Percentiles rank a stretch among this genome's conserved stretches.
Conservation (phyloP, 2,329 filamentous ascomycete species). For the Neoscytalidium dimidiatum region DNA sequence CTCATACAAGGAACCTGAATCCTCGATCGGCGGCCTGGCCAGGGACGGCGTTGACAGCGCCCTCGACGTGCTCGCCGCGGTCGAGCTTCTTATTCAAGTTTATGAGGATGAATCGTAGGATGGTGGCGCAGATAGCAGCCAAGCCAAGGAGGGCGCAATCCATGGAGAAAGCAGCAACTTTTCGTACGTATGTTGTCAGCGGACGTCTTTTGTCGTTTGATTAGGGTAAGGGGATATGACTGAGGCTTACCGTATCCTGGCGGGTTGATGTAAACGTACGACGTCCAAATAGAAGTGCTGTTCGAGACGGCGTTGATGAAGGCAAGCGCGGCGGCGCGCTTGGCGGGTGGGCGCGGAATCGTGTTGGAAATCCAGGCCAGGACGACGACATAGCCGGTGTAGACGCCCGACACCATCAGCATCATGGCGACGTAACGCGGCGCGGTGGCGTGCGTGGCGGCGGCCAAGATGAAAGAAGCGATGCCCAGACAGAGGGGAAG, state of each 20-base stretch:
- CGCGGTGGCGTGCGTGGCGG: constrained; percentile 60
- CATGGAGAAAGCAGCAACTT: constrained; percentile 64
- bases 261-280: constrained; percentile 64
- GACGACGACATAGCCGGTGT: constrained; percentile 62
- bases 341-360: constrained; percentile 73
- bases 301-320: constrained; percentile 77
- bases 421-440: constrained; percentile 72
- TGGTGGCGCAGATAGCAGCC: constrained; percentile 62
- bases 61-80: constrained; percentile 57
- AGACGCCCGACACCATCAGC: constrained; percentile 66
- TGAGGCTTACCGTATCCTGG: constrained; percentile 11
- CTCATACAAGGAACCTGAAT: constrained; percentile 65
- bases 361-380: constrained; percentile 77
- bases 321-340: constrained; percentile 71
- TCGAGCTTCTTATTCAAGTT: constrained; percentile 71
- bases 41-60: constrained; percentile 57
- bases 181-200: neutral
- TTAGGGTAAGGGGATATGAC: neutral
- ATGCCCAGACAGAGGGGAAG: constrained; percentile 64
- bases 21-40: constrained; percentile 61
- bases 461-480: constrained; percentile 67
- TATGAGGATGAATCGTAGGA: constrained; percentile 64
- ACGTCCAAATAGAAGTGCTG: constrained; percentile 68
- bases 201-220: neutral
- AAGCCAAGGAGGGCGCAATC: constrained; percentile 67